phyloP scores from a whole-genome alignment of 2,329 filamentous ascomycete species.

The Penicillium expansum region DNA sequence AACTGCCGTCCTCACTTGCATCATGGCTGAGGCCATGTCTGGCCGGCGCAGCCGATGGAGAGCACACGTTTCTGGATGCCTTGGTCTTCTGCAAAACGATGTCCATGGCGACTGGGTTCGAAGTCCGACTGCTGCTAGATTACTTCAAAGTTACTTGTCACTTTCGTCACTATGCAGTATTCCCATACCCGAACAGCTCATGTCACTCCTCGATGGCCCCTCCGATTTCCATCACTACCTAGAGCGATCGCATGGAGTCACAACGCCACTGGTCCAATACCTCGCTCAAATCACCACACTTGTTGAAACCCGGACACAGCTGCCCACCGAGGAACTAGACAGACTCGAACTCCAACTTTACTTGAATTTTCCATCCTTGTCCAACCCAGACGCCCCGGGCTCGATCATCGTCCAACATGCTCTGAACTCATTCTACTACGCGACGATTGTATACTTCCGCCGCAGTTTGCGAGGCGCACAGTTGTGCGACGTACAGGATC shows the following conservation, averaged over 20 bases:
- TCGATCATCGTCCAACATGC: constrained; percentile 26
- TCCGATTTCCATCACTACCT: constrained; percentile 25
- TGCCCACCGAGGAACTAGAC: constrained; percentile 27
- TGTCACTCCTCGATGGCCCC: constrained; percentile 21
- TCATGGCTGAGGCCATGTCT: constrained; percentile 28
- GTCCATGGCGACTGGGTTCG: constrained; percentile 21
- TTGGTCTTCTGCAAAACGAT: constrained; percentile 23
- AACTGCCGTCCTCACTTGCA: constrained; percentile 20
- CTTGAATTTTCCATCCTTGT: constrained; percentile 25
- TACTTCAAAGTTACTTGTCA: constrained; percentile 31
- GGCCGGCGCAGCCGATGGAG: constrained; percentile 26
- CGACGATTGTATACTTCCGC: constrained; percentile 36
- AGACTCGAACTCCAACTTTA: constrained; percentile 33
- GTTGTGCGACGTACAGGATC: constrained; percentile 27
- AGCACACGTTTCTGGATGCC: constrained; percentile 22
- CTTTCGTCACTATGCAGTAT: constrained; percentile 31
- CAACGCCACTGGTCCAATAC: constrained; percentile 25
- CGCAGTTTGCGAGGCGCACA: constrained; percentile 29
- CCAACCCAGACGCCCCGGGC: constrained; percentile 19
- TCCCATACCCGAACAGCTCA: constrained; percentile 23
- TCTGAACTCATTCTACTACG: constrained; percentile 39
- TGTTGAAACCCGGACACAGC: constrained; percentile 21
- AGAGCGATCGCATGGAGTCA: constrained; percentile 32
- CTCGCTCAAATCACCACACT: constrained; percentile 26
- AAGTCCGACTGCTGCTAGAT: constrained; percentile 13